A percentile compares a stretch with the other conserved stretches of the same genome.
Conservation (phyloP, 306 rosid genomes). For the Gillenia trifoliata region DNA sequence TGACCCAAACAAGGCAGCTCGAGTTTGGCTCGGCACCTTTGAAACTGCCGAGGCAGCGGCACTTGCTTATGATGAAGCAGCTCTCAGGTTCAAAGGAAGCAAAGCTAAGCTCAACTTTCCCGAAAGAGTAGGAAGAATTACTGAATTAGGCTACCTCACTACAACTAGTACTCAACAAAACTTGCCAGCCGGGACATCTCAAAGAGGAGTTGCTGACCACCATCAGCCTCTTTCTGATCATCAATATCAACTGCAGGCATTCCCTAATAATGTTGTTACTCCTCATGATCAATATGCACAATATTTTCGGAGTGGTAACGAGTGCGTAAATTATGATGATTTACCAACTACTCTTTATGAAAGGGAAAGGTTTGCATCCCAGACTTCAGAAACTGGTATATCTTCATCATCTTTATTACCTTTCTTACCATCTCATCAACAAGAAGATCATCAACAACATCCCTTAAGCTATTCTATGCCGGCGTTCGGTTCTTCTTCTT, state of each 20-base stretch:
- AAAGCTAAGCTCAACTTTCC: conserved; percentile 83
- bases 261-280: not conserved
- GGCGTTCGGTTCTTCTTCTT: conserved; percentile 33
- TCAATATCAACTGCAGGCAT: not conserved
- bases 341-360: not conserved
- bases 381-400: conserved; percentile 12
- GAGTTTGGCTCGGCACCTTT: conserved; percentile 84
- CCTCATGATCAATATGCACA: conserved; percentile 2
- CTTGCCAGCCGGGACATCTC: not conserved
- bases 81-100: conserved; percentile 78
- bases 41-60: conserved; percentile 80
- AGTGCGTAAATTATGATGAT: not conserved
- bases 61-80: conserved; percentile 72
- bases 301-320: not conserved
- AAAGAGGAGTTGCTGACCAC: not conserved
- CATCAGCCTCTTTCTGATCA: not conserved
- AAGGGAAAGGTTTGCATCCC: conserved; percentile 23
- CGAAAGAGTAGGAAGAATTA: conserved; percentile 41
- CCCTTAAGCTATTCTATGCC: conserved; percentile 26
- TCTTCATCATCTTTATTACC: conserved; percentile 17
- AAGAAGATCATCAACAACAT: conserved; percentile 19
- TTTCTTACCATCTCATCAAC: conserved; percentile 24
- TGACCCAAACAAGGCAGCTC: conserved; percentile 67
- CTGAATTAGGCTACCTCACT: not conserved
- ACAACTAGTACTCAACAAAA: not conserved